A percentile compares a stretch with the other conserved stretches of the same genome.
These are phyloP conservation scores for Onygenales sp. DNA, from an alignment of 2,329 filamentous ascomycete genomes.

Conservation along the genomic window DNA sequence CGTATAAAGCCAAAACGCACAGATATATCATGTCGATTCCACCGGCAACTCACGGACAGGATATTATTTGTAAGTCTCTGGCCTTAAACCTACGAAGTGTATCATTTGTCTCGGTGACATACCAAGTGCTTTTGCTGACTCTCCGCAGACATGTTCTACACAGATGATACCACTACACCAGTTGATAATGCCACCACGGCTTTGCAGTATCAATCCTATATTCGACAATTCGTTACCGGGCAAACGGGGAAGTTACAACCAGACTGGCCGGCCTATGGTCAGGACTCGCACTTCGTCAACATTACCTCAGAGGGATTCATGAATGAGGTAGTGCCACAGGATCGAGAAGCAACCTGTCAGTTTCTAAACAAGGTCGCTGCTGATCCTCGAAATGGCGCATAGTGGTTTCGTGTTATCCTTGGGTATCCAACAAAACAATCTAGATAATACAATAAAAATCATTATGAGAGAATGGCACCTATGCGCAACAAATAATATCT, in stretches of 20 bases:
- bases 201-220: slow-evolving; percentile 6
- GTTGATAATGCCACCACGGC: slow-evolving; percentile 3
- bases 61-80: slow-evolving; percentile 7
- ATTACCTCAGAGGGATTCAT: slow-evolving; percentile 3
- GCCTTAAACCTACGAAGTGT: too few relatives aligned
- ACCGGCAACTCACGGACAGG: slow-evolving; percentile 7
- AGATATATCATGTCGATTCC: slow-evolving; percentile 10
- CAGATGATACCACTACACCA: slow-evolving; percentile 4
- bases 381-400: too few relatives aligned
- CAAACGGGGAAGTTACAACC: not conserved
- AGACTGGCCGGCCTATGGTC: slow-evolving; percentile 6
- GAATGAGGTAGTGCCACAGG: too few relatives aligned
- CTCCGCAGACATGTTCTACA: slow-evolving; percentile 5
- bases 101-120: not conserved
- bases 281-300: slow-evolving; percentile 1
- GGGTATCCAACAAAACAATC: too few relatives aligned
- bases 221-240: slow-evolving; percentile 6
- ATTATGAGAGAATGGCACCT: too few relatives aligned
- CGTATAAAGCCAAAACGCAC: slow-evolving; percentile 4
- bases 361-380: too few relatives aligned
- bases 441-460: too few relatives aligned
- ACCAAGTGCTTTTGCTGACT: not conserved
- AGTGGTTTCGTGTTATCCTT: too few relatives aligned
- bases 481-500: too few relatives aligned
- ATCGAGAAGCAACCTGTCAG: too few relatives aligned